Conservation (phyloP, 108 stramenopile genomes). For the Aurantiochytrium sp. region DNA sequence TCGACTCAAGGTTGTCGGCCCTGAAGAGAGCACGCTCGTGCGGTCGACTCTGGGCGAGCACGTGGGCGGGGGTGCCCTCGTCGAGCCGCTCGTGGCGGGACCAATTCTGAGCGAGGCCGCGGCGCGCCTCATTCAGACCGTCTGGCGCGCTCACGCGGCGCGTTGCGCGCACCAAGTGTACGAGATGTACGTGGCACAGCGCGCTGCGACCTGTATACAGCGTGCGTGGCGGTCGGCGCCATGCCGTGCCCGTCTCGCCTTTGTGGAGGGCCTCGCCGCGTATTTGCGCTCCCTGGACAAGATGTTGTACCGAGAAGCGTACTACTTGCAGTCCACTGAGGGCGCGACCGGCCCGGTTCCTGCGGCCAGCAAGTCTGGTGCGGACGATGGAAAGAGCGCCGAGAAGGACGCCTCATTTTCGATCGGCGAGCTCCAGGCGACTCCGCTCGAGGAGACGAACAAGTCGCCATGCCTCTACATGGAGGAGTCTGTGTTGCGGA, state of each 20-base stretch:
- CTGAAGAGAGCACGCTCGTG: too few relatives aligned
- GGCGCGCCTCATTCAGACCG: not conserved
- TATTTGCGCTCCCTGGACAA: not conserved
- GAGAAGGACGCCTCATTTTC: not conserved
- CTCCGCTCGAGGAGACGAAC: not conserved
- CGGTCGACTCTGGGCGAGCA: too few relatives aligned
- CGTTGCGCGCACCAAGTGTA: not conserved
- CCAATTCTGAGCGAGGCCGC: not conserved
- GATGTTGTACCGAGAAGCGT: not conserved
- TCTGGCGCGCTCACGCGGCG: not conserved
- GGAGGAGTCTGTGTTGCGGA: not conserved
- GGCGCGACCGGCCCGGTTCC: not conserved
- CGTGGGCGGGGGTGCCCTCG: not conserved
- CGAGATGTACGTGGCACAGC: not conserved
- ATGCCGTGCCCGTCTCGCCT: not conserved
- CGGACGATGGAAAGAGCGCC: not conserved
- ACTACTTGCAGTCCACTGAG: not conserved
- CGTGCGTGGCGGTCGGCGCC: not conserved
- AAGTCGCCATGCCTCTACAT: not conserved
- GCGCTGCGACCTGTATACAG: not conserved
- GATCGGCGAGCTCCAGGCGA: not conserved
- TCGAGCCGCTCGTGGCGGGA: not conserved
- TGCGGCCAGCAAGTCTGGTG: too few relatives aligned
- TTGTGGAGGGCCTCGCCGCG: not conserved
- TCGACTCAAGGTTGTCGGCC: not conserved